A percentile compares a stretch with the other conserved stretches of the same genome.
Conservation (phyloP, 1,284 basidiomycete species). For the Tilletia setariae region DNA sequence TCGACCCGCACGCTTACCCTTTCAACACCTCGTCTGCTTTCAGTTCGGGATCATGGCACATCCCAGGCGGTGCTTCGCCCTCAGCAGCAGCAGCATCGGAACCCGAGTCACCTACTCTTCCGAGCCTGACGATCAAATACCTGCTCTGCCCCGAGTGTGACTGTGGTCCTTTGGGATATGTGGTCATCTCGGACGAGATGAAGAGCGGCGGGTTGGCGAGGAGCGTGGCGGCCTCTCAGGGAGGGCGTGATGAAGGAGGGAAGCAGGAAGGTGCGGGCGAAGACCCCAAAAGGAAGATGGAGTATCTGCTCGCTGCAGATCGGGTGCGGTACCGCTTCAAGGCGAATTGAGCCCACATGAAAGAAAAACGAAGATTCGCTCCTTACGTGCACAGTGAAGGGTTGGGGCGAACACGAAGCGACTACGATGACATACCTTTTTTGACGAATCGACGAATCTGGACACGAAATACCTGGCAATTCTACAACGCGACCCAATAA, state of each 20-base stretch:
- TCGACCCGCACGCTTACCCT: conserved; percentile 12
- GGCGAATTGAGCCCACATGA: conserved; percentile 1
- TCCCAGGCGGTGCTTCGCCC: not conserved
- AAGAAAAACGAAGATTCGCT: not conserved
- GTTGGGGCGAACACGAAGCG: not conserved
- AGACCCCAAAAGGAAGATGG: conserved; percentile 8
- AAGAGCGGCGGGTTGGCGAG: conserved; percentile 38
- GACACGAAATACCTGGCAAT: not conserved
- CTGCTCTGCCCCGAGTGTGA: conserved; percentile 52
- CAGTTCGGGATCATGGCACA: not conserved
- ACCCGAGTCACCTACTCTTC: not conserved
- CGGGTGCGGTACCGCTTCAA: conserved; percentile 40
- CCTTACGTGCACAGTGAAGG: no score
- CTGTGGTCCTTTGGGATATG: conserved; percentile 49
- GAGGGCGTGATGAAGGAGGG: conserved; percentile 31
- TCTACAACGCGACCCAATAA: no score
- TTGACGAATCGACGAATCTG: not conserved
- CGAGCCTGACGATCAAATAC: conserved; percentile 42
- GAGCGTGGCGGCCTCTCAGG: conserved; percentile 26
- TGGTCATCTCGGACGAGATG: conserved; percentile 36
- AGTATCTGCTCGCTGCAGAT: conserved; percentile 43
- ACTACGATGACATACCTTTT: not conserved
- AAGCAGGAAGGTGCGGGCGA: conserved; percentile 20
- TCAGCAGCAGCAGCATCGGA: not conserved
- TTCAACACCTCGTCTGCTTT: conserved; percentile 10